Base-by-base conservation (phyloP, 2,329 filamentous ascomycete species). In the Trichoderma gracile region DNA sequence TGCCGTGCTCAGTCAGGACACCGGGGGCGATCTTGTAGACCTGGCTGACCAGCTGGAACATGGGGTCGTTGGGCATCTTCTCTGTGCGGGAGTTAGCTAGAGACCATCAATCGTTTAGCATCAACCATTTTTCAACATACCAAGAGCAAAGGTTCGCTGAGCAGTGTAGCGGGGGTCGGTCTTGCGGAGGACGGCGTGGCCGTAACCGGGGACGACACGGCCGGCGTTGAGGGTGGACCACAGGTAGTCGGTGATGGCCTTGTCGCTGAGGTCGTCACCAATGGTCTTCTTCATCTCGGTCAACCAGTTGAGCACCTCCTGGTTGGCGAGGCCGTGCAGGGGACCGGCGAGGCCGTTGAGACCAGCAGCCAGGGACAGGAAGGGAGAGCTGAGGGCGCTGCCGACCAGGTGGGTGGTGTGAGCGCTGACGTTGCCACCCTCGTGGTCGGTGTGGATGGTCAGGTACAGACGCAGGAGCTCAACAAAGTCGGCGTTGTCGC, bases 11-110 rank as follows among this genome's bases (percentile, higher is more conserved):
- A 71, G 95, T 99, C 79, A 99, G 86, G 74, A 99, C 95, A 76
- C 90, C 91, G 70, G 95, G 95, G 70, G 95, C 95, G 75, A 99
- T 98, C 92, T 99, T 99, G 91, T 98, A 99, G 73, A 99, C 95
- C 85, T 99, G 95, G 87, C 91, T 96, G 83, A 99, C 95, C 73
- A 99, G 91, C 88, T 99, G 93, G 92, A 97, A 99, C 93, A 99
- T 96, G 75, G 94, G 93, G 86, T 98, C 95, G 76, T 97, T 86
- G 77, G 94, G 92, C 78, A 97, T 89, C 79, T 97, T 92, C 84
- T 91, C 78, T 79, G 69, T 69, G 60, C 21, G 64, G 58, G 65
- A 67, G 71, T 78, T 69, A 79, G 75, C 67, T 14, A 38, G 33
- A 38, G 12, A 38, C 10, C 33, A 38, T 14, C 33, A 38, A 38